Base-by-base conservation (phyloP, 1,284 basidiomycete genomes). In the Cryptococcus sp. region DNA sequence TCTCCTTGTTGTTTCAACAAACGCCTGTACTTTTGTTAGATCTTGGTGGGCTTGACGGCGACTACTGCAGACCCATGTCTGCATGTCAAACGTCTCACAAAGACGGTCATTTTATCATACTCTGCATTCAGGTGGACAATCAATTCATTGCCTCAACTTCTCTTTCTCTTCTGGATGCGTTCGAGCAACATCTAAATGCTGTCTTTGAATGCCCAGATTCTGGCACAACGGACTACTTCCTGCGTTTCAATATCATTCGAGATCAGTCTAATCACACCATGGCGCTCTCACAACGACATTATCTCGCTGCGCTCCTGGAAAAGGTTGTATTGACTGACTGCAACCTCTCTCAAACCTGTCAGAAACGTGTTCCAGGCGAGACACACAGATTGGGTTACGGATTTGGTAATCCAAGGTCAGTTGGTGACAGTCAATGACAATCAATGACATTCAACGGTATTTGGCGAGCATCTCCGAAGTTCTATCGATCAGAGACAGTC, bases 121-220 rank as follows among this genome's bases (percentile, higher is more conserved):
- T 63, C 0, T 53, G 57, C 5, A 40, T 59, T 9, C 57, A 59
- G 43, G 59, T 62, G 22, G 62, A 62, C 38, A 62, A 64, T 43
- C 55, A 61, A 43, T 47, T 62, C 14, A 59, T 65, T 21, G 56
- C 57, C 16, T 48, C 45, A 28, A 48, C 49, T 38, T 25, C n/a
- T 14, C 38, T 50, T 14, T 2, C 19, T 1, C 32, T 18, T 0
- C 35, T 61, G 4, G 51, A 61, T 31, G 18, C 31, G 1, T 61
- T 64, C 46, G 62, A 62, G 39, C 10, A 10, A 2, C 10, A 35
- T 2, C 48, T 63, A 19, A 57, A 60, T 22, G 18, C 45, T 3
- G 22, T 32, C 18, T 62, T 60, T 36, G 52, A 52, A 31, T 55
- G 60, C 43, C 32, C 43, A 1, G 52, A 57, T 43, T 34, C 39